Base-by-base conservation (phyloP, 179 eudicot species). In the Patellifolia procumbens region DNA sequence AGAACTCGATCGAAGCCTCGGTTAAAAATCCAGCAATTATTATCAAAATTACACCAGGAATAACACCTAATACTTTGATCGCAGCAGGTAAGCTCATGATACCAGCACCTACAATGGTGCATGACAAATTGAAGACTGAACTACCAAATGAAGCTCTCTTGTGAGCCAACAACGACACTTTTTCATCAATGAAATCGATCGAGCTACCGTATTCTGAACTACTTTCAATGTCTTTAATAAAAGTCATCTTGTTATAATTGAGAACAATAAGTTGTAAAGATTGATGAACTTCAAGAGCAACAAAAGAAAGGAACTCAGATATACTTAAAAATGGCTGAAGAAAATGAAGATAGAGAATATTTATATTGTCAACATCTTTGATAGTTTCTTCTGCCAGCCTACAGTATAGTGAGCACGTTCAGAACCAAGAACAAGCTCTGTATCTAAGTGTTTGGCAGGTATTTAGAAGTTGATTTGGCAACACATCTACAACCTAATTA, bases 21-120 rank as follows among this genome's bases (percentile, higher is more conserved):
- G 88, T 80, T 80, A 85, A 52, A 59, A 71, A 68, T 20, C 82
- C 86, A 0, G 84, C 82, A 69, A 75, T 13, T 28, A 82, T 31
- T n/a, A 83, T 78, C 82, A 85, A 16, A n/a, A 85, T 9, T 55
- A 82, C 78, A 1, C 86, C 88, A 9, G 86, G 88, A 42, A 85
- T 64, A 4, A 85, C 76, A 17, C 88, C 88, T 67, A 85, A 67
- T 35, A 78, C 82, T 83, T 85, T 85, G 39, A 85, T 75, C 15
- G 88, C 86, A 71, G 84, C 86, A 35, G 88, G 88, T 56, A 85
- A 79, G 72, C 88, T 79, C 86, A 83, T 85, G 45, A 85, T 78
- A 26, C 88, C 86, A n/a, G 88, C 86, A 68, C 88, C 88, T 63
- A 85, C 74, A 76, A 83, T 80, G 78, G 86, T 85, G 61, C 82